Evolutionary conservation across 2,329 filamentous ascomycete species (phyloP).

Genomic region (Ceratocystiopsis minuta): DNA sequence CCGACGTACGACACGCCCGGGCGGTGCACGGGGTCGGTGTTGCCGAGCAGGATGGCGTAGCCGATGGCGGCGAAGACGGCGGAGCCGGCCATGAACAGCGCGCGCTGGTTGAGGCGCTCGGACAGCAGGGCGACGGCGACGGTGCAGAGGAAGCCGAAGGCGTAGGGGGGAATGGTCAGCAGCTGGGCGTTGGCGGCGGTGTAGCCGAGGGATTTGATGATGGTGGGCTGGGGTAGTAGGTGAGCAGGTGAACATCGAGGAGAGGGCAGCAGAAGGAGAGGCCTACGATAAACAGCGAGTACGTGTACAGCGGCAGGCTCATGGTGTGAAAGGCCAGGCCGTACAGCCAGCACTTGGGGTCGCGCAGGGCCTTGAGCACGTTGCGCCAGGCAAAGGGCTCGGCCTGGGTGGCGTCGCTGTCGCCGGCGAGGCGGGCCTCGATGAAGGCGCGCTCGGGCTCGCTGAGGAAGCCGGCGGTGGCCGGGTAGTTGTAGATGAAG

Average conservation of each 20-base stretch:
- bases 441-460: background rate
- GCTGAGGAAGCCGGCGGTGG: background rate
- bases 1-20: background rate
- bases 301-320: too few relatives aligned
- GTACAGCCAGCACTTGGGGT: constrained; percentile 48
- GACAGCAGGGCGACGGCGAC: constrained; percentile 37
- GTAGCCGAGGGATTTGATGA: constrained; percentile 42
- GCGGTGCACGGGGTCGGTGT: background rate
- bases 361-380: constrained; percentile 12
- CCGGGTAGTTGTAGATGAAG: constrained; percentile 38
- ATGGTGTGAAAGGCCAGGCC: constrained; percentile 13
- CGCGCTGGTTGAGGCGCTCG: constrained; percentile 30
- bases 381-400: constrained; percentile 3
- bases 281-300: background rate
- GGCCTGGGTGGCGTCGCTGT: background rate
- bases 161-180: constrained; percentile 51
- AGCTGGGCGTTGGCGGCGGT: constrained; percentile 42
- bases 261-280: constrained; percentile 36
- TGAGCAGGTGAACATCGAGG: constrained; percentile 20
- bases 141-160: constrained; percentile 42
- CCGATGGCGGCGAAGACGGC: constrained; percentile 35
- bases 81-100: constrained; percentile 28
- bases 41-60: constrained; percentile 26
- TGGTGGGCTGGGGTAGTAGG: constrained; percentile 49
- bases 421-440: background rate